These are phyloP conservation scores for Leccinum incarnatum DNA, from an alignment of 768 basidiomycete species.

Conservation along the genomic window DNA sequence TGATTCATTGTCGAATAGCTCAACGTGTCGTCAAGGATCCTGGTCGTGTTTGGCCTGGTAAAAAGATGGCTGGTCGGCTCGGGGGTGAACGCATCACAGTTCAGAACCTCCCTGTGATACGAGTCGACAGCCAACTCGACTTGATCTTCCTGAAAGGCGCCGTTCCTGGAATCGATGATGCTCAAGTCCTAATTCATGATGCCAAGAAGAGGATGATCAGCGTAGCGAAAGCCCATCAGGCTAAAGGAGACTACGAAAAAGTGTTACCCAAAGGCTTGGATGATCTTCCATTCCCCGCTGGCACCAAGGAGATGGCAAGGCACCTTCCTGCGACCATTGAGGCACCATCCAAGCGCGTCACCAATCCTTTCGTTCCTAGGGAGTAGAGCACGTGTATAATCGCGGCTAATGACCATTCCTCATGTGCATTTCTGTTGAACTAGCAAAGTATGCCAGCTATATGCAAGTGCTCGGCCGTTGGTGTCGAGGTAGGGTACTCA, in stretches of 20 bases:
- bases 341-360: slow-evolving; percentile 68
- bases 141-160: slow-evolving; percentile 90
- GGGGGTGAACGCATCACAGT: slow-evolving; percentile 79
- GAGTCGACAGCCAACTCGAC: slow-evolving; percentile 83
- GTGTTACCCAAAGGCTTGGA: slow-evolving; percentile 80
- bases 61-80: slow-evolving; percentile 97
- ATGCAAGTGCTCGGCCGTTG: neutral
- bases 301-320: slow-evolving; percentile 73
- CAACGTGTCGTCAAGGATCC: slow-evolving; percentile 63
- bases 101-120: slow-evolving; percentile 87
- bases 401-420: slow-evolving; percentile 1
- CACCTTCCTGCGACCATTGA: slow-evolving; percentile 62
- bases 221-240: slow-evolving; percentile 59
- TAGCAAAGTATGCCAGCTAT: neutral
- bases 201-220: slow-evolving; percentile 84
- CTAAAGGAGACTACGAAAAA: slow-evolving; percentile 71
- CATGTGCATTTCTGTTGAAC: slow-evolving; percentile 1
- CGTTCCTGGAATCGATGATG: slow-evolving; percentile 87
- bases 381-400: slow-evolving; percentile 41
- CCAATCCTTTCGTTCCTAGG: slow-evolving; percentile 76
- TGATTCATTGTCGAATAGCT: neutral
- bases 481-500: neutral
- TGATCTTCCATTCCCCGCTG: slow-evolving; percentile 90
- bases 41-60: slow-evolving; percentile 93
- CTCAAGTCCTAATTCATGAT: slow-evolving; percentile 81